A percentile compares a stretch with the other conserved stretches of the same genome.
These are phyloP conservation scores for Calendula officinalis DNA, from an alignment of 129 eudicot species.

Conservation along the genomic window DNA sequence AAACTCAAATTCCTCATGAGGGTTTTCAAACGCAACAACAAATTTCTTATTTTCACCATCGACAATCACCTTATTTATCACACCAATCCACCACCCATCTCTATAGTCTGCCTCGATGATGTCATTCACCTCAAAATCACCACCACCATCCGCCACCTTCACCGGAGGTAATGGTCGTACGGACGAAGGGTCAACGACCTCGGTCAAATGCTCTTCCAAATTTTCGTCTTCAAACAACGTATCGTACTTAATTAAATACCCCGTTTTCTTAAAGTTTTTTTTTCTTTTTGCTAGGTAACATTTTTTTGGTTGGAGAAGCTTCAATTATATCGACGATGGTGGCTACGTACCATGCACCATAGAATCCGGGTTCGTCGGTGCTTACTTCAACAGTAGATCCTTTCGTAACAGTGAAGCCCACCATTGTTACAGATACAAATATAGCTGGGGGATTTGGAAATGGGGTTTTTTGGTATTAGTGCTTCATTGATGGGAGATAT, in stretches of 20 bases:
- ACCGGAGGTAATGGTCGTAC: slow-evolving; percentile 59
- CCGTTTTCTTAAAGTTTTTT: not conserved
- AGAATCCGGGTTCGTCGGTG: slow-evolving; percentile 29
- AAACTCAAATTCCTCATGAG: slow-evolving; percentile 50
- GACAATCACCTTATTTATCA: slow-evolving; percentile 34
- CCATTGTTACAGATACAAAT: slow-evolving; percentile 15
- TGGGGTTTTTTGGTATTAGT: not conserved
- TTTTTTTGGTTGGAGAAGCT: not conserved
- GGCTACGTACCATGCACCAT: slow-evolving; percentile 35
- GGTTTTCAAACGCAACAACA: slow-evolving; percentile 44
- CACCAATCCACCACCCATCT: slow-evolving; percentile 92
- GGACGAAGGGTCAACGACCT: slow-evolving; percentile 29
- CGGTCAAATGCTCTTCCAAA: slow-evolving; percentile 33
- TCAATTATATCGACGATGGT: not conserved
- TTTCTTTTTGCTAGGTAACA: not conserved
- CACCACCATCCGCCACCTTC: slow-evolving; percentile 3
- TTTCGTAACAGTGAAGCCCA: not conserved
- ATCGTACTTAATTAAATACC: slow-evolving; percentile 41
- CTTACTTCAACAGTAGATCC: slow-evolving; percentile 28
- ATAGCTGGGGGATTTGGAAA: not conserved
- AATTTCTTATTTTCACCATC: slow-evolving; percentile 20
- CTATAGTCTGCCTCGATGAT: slow-evolving; percentile 54
- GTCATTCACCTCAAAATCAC: slow-evolving; percentile 39
- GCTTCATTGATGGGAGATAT: not conserved
- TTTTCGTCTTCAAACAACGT: slow-evolving; percentile 29